These are phyloP conservation scores for Claviceps arundinis DNA, from an alignment of 2,329 filamentous ascomycete genomes.

Conservation along the genomic window DNA sequence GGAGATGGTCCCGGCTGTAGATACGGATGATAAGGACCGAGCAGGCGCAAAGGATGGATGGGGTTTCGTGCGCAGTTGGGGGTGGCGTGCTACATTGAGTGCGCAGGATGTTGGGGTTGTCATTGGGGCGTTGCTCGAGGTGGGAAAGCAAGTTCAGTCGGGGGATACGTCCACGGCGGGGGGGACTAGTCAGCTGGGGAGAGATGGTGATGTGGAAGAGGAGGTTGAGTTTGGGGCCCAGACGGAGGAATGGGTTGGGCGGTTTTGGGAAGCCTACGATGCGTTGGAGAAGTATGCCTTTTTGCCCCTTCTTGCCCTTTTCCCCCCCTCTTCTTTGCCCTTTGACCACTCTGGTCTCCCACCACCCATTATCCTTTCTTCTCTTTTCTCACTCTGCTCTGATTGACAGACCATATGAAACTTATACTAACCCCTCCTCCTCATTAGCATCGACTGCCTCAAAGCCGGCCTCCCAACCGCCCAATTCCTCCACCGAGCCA, in stretches of 20 bases:
- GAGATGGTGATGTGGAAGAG: conserved; percentile 32
- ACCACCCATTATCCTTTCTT: neutral
- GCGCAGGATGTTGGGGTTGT: conserved; percentile 92
- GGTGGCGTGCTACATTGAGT: conserved; percentile 87
- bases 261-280: conserved; percentile 63
- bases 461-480: conserved; percentile 68
- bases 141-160: conserved; percentile 48
- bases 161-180: conserved; percentile 15
- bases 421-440: too few species aligned
- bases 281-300: conserved; percentile 50
- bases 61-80: conserved; percentile 96
- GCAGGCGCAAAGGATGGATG: conserved; percentile 75
- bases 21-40: conserved; percentile 55
- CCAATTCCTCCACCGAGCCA: conserved; percentile 80
- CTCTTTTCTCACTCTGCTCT: neutral
- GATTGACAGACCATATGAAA: too few species aligned
- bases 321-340: neutral
- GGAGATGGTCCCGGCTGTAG: conserved; percentile 72
- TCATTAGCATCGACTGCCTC: conserved; percentile 55
- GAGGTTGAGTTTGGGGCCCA: conserved; percentile 38
- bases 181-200: conserved; percentile 17
- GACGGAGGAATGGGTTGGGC: conserved; percentile 49
- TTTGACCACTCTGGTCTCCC: neutral
- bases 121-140: conserved; percentile 81
- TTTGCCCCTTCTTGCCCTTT: too few species aligned